Conservation (phyloP, 164 flowering plant genomes). For the Euptelea pleiosperma region DNA sequence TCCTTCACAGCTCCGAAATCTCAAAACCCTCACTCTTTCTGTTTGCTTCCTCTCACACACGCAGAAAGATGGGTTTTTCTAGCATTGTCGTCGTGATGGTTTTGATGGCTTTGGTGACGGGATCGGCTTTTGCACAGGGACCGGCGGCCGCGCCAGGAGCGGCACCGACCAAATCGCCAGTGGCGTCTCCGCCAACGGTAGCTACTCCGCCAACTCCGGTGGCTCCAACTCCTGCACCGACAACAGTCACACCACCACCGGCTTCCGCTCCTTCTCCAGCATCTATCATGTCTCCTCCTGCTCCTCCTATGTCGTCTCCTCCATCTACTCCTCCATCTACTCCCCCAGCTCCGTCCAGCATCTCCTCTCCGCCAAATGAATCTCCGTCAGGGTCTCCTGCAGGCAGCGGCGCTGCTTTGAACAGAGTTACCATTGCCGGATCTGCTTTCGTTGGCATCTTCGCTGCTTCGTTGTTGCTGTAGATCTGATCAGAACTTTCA, state of each 20-base stretch:
- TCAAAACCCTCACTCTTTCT: background rate
- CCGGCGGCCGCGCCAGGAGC: constrained; percentile 8
- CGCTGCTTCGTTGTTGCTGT: background rate
- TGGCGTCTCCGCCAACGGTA: background rate
- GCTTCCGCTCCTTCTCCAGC: constrained; percentile 3
- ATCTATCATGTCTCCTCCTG: background rate
- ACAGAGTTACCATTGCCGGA: constrained; percentile 8
- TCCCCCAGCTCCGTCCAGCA: background rate
- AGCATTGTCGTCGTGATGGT: background rate
- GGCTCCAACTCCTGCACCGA: too few species aligned
- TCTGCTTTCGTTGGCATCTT: background rate
- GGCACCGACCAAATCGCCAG: background rate
- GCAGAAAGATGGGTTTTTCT: background rate
- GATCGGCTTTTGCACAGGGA: constrained; percentile 8
- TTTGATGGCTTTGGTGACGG: constrained; percentile 5
- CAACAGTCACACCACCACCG: too few species aligned
- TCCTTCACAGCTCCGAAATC: background rate
- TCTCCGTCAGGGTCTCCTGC: background rate
- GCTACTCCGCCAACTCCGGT: background rate
- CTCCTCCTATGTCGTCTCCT: background rate
- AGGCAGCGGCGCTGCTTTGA: background rate
- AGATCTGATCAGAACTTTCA: too few species aligned
- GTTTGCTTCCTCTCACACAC: background rate
- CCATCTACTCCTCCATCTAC: background rate
- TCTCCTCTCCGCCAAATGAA: background rate